A percentile compares a stretch with the other conserved stretches of the same genome.
Evolutionary conservation across 805 yeast species (phyloP).

Genomic region (Jamesozyma lodderae): DNA sequence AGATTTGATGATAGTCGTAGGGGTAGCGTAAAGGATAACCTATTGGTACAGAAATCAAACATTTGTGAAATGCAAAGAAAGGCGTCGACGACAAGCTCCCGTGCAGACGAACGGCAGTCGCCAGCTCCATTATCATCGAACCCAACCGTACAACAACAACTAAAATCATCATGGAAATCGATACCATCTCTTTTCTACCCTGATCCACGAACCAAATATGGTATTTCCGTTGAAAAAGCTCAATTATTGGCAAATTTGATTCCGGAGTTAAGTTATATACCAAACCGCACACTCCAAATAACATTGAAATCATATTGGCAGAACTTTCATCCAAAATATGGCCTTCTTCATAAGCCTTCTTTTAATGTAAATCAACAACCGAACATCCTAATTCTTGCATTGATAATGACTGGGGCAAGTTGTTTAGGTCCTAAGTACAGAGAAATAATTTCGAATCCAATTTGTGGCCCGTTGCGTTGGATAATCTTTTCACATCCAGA

Average conservation of each 20-base stretch:
- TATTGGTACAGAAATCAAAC: slow-evolving; percentile 14
- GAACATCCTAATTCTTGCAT: slow-evolving; percentile 43
- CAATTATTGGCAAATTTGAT: slow-evolving; percentile 8
- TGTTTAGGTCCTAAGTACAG: slow-evolving; percentile 28
- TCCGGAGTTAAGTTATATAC: slow-evolving; percentile 16
- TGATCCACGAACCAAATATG: slow-evolving; percentile 16
- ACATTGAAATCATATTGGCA: slow-evolving; percentile 39
- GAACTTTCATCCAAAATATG: slow-evolving; percentile 46
- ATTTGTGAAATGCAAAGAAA: slow-evolving; percentile 12
- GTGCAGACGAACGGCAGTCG: neutral
- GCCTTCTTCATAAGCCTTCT: slow-evolving; percentile 38
- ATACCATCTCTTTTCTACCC: slow-evolving; percentile 17
- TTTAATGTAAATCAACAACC: slow-evolving; percentile 44
- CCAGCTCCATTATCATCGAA: neutral
- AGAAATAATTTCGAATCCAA: slow-evolving; percentile 25
- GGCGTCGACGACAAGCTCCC: neutral
- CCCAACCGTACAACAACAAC: slow-evolving; percentile 6
- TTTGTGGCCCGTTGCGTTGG: slow-evolving; percentile 51
- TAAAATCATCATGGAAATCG: slow-evolving; percentile 11
- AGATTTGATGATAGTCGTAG: neutral
- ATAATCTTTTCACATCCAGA: slow-evolving; percentile 59
- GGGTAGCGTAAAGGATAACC: slow-evolving; percentile 12
- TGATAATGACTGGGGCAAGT: slow-evolving; percentile 50
- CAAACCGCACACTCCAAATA: slow-evolving; percentile 11
- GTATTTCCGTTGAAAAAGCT: slow-evolving; percentile 11